Evolutionary conservation across 192 early-diverging fungal species (phyloP).

Genomic region (Coemansia sp.): DNA sequence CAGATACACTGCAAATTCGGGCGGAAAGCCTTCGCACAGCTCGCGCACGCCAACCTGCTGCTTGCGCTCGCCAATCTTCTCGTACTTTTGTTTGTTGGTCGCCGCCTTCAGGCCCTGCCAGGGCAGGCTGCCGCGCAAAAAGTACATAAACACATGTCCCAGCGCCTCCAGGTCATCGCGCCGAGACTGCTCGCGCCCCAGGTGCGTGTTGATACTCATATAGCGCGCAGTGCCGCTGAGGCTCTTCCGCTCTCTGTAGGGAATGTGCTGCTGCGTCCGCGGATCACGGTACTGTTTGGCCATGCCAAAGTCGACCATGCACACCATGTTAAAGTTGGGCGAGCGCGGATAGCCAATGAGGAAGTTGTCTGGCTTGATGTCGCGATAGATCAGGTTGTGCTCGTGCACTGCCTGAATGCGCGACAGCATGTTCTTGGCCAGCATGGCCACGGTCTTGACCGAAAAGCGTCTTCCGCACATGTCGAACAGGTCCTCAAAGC

Average conservation of each 20-base stretch:
- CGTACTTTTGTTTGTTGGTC: slow-evolving; percentile 99
- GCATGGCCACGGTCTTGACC: slow-evolving; percentile 93
- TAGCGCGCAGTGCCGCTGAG: slow-evolving; percentile 96
- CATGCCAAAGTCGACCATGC: slow-evolving; percentile 98
- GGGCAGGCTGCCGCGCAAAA: slow-evolving; percentile 87
- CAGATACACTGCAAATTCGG: slow-evolving; percentile 89
- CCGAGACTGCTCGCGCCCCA: slow-evolving; percentile 96
- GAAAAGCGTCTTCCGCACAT: slow-evolving; percentile 88
- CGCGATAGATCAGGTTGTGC: slow-evolving; percentile 92
- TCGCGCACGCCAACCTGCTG: slow-evolving; percentile 86
- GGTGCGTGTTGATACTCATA: slow-evolving; percentile 98
- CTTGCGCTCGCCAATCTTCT: slow-evolving; percentile 99
- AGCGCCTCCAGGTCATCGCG: slow-evolving; percentile 97
- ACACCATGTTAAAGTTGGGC: slow-evolving; percentile 64
- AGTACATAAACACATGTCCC: slow-evolving; percentile 99
- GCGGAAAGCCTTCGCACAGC: slow-evolving; percentile 87
- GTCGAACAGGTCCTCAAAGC: slow-evolving; percentile 95
- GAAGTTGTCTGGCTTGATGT: slow-evolving; percentile 99
- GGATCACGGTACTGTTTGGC: slow-evolving; percentile 97
- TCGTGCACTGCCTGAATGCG: slow-evolving; percentile 94
- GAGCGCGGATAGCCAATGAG: slow-evolving; percentile 79
- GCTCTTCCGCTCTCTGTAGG: slow-evolving; percentile 93
- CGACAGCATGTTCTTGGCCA: slow-evolving; percentile 89
- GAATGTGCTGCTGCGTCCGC: slow-evolving; percentile 95
- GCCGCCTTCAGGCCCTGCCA: slow-evolving; percentile 98